Evolutionary conservation across 2,329 filamentous ascomycete species (phyloP), one percentile per base, ranked within the genome.

Genomic region (Trichoderma harzianum): DNA sequence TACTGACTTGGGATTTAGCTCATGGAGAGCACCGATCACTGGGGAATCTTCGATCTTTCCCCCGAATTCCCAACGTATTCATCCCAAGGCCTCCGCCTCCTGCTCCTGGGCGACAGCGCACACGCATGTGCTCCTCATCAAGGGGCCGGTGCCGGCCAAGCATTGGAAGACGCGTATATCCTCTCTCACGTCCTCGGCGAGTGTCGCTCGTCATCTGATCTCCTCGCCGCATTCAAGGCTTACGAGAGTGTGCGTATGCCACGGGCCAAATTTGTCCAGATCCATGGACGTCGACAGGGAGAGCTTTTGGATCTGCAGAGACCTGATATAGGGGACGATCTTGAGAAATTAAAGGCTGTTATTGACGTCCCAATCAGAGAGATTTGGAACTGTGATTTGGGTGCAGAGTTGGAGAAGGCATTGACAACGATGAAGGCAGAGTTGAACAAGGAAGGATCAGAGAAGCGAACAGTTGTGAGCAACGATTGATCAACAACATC

Each of bases 81-180:
- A 12, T 69, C 66, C 10, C 8, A 16, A 28, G n/a, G 74, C 3
- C 80, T 80, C n/a, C 77, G 80, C 21, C 79, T 84, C 16, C 78
- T 82, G 5, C 77, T 85, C 18, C 72, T 85, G 3, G 85, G 84
- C 24, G 85, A 87, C 75, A 84, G 84, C 1, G 85, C 84, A 2
- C 84, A 86, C 76, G 84, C 84, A 0, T 84, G 85, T 71, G 83
- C 84, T 0, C 84, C 84, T 1, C 79, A 81, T n/a, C 79, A 83
- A 5, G 84, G 83, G 0, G 82, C 84, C 70, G 84, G 84, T 7
- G 78, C 81, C 3, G 82, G 83, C 14, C 82, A 84, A 72, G 83
- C 78, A 0, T 80, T 85, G 62, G 79, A 82, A 67, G 81, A 82
- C 72, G 77, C 74, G 7, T 75, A 76, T 47, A 78, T 76, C 43